Evolutionary conservation across 2,329 filamentous ascomycete species (phyloP).

Genomic region (Scytalidium sp.): DNA sequence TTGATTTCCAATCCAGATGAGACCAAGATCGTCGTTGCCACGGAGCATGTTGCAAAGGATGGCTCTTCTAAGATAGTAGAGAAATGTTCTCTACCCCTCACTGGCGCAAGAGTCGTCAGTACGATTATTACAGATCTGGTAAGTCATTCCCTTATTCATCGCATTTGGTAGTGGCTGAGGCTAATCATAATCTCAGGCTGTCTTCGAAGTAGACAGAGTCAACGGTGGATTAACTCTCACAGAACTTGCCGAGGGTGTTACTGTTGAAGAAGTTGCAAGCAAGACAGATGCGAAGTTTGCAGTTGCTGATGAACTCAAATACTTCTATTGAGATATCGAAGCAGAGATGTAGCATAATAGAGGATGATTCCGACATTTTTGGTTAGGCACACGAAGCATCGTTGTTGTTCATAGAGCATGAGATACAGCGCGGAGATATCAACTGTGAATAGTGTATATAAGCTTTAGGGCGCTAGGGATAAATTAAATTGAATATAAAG

Average conservation of each 20-base stretch:
- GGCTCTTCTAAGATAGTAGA: conserved; percentile 65
- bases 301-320: conserved; percentile 55
- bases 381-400: too few relatives aligned
- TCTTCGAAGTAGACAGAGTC: conserved; percentile 65
- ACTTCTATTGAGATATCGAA: conserved; percentile 33
- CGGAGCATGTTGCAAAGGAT: conserved; percentile 68
- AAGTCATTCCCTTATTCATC: background rate
- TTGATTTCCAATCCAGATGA: conserved; percentile 67
- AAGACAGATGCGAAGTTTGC: conserved; percentile 70
- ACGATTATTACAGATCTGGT: conserved; percentile 65
- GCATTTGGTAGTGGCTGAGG: conserved; percentile 1
- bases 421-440: too few relatives aligned
- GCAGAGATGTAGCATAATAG: too few relatives aligned
- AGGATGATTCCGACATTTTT: too few relatives aligned
- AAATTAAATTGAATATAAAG: too few relatives aligned
- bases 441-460: too few relatives aligned
- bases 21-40: conserved; percentile 71
- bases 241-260: conserved; percentile 67
- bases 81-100: conserved; percentile 61
- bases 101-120: conserved; percentile 64
- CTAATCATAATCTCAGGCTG: conserved; percentile 45
- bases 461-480: too few relatives aligned
- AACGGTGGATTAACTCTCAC: conserved; percentile 64
- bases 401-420: too few relatives aligned
- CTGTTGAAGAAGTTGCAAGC: conserved; percentile 63